Conservation (phyloP, 495 filamentous ascomycete species). For the Cladorrhinum samala region DNA sequence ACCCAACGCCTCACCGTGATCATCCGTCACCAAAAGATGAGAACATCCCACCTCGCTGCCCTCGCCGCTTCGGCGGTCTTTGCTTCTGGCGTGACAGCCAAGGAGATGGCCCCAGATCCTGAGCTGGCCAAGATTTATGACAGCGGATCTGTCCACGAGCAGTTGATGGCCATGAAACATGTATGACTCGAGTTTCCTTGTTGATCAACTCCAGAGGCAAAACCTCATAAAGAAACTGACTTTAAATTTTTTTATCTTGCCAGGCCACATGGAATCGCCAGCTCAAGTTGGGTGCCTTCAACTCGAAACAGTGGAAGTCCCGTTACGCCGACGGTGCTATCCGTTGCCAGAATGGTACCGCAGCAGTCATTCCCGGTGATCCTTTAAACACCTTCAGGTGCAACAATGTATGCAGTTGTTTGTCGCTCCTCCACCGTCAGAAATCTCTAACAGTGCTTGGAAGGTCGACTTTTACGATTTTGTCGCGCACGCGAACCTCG, state of each 20-base stretch:
- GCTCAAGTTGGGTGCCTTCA: constrained; percentile 29
- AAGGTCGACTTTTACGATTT: constrained; percentile 49
- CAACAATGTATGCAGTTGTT: constrained; percentile 39
- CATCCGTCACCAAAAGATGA: constrained; percentile 3
- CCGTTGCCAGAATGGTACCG: constrained; percentile 42
- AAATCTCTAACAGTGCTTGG: neutral
- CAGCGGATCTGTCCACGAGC: constrained; percentile 37
- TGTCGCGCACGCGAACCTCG: constrained; percentile 43
- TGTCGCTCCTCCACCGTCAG: neutral
- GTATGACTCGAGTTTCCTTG: no score
- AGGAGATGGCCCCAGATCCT: constrained; percentile 24
- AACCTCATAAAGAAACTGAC: neutral
- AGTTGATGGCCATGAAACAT: constrained; percentile 39
- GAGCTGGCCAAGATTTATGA: constrained; percentile 31
- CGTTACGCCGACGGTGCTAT: constrained; percentile 14
- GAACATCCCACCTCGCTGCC: neutral
- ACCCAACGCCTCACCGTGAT: no score
- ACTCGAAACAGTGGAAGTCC: constrained; percentile 33
- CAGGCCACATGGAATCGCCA: constrained; percentile 32
- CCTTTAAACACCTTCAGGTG: constrained; percentile 45
- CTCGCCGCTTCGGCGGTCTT: constrained; percentile 30
- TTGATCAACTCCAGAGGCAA: no score
- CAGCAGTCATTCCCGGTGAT: constrained; percentile 36
- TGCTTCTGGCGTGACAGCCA: constrained; percentile 24
- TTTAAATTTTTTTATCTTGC: neutral